Base-by-base conservation (phyloP, 1,284 basidiomycete genomes). In the Cryptococcus sp. region DNA sequence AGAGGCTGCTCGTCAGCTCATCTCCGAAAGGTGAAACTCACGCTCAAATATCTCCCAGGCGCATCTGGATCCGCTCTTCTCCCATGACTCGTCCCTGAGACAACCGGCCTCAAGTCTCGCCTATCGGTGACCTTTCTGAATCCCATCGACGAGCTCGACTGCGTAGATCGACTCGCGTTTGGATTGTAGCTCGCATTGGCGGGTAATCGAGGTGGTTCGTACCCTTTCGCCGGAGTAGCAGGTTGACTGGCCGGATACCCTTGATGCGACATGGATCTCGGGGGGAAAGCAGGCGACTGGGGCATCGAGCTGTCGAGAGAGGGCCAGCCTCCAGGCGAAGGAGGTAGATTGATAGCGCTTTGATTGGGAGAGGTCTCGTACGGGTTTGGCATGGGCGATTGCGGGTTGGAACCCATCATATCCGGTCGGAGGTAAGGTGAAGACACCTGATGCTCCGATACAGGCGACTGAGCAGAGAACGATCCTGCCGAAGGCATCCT, bases 1-100 rank as follows among this genome's bases (percentile, higher is more conserved):
- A 95, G 75, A 23, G 92, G 89, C 88, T 89, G 57, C 23, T 40
- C 48, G 48, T 56, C 28, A 55, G 43, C 34, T 33, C 34, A 7
- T 28, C 28, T 22, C 25, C 10, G 4, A 22, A 24, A 34, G 28
- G 18, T 19, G 36, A 21, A 11, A 65, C 71, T 63, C 44, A 73
- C 71, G 48, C 68, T 71, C 40, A 74, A 56, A 35, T 57, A 73
- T 40, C 60, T 65, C 12, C 70, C 71, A 0, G 68, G 59, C 9
- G 54, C 50, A 42, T 66, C 56, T 7, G 71, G 66, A 56, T 74
- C 71, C 24, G 69, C 71, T 35, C 71, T 49, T 39, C 69, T 51
- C 16, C 67, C 68, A 43, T 54, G 54, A 1, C 66, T 53, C 45
- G 62, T 60, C 7, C 56, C 25, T 48, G 62, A 63, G 42, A 66